Base-by-base conservation (phyloP, 225 moss, liverwort and hornwort species). In the Pseudoscleropodium purum region DNA sequence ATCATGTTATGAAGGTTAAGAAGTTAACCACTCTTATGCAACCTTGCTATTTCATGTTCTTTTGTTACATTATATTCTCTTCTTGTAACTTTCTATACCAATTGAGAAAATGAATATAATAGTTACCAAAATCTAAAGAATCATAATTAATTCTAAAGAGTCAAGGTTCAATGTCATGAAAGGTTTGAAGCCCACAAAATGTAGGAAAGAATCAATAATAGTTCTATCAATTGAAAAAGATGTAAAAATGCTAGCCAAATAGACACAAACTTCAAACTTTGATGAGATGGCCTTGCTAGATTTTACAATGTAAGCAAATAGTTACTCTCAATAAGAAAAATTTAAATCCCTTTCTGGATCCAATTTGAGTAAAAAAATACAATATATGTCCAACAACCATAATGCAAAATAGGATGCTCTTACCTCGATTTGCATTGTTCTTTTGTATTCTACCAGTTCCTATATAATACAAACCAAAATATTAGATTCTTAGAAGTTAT, bases 391-490 rank as follows among this genome's bases (percentile, higher is more conserved):
- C 2, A 84, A 2, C 2, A 61, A 11, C 25, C 11, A 26, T 10
- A 61, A 61, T 61, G 11, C 26, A 25, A 25, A 25, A 1, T 18
- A 68, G 27, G 13, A 62, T 85, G 56, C n/a, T 84, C 57, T 86
- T 27, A 93, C 93, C 89, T 91, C 89, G 34, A 86, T 85, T 90
- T 88, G 89, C 29, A 66, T 72, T 61, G 82, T 73, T 86, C 66
- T 88, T 60, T 78, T 89, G 66, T 56, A 83, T 51, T 93, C 86
- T 59, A 6, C 10, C 7, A 91, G 19, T 88, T 93, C 89, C 88
- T 93, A 6, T 15, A 88, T 27, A 64, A 52, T 21, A 76, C 29
- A 88, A 68, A 69, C 8, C 34, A 69, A n/a, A 76, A 75, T 30
- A 47, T 70, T 57, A 84, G 18, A 24, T 61, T 75, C n/a, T 45